Percentiles rank a stretch among this genome's conserved stretches.
phyloP scores from a whole-genome alignment of 2,329 filamentous ascomycete species.

The Fusarium aywerte region DNA sequence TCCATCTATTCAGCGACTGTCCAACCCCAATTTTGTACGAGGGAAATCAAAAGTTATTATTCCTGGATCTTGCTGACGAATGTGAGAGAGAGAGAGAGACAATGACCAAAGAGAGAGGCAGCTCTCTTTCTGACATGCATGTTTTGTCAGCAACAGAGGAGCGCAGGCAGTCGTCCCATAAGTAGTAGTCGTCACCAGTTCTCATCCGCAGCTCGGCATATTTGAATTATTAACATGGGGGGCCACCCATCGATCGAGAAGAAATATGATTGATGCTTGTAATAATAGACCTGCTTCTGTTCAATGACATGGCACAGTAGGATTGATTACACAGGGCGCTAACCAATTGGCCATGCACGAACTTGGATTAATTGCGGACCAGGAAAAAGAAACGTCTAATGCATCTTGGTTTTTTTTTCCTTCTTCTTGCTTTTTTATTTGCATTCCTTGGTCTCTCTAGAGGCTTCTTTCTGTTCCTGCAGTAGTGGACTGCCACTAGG shows the following conservation, averaged over 20 bases:
- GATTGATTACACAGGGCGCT: constrained; percentile 29
- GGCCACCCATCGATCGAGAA: constrained; percentile 26
- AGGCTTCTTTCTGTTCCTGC: constrained; percentile 40
- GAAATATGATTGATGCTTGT: background rate
- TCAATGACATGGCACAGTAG: background rate
- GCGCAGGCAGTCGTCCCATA: too few relatives aligned
- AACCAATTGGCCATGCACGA: constrained; percentile 16
- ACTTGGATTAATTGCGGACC: constrained; percentile 23
- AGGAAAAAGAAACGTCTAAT: constrained; percentile 31
- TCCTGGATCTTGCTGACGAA: background rate
- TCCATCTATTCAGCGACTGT: constrained; percentile 4
- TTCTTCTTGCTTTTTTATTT: background rate
- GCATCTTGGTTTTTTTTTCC: constrained; percentile 17
- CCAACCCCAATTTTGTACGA: constrained; percentile 13
- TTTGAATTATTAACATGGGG: background rate
- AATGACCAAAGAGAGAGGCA: background rate
- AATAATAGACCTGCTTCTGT: background rate
- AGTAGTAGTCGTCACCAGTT: constrained; percentile 29
- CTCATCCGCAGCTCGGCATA: constrained; percentile 15
- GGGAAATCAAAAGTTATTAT: constrained; percentile 9
- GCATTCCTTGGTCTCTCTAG: background rate
- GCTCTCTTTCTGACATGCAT: background rate
- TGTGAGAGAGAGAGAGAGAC: background rate
- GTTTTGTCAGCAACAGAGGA: constrained; percentile 36
- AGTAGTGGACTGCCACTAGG: constrained; percentile 41